phyloP scores from a whole-genome alignment of 2,329 filamentous ascomycete genomes.

The Cordyceps farinosa region DNA sequence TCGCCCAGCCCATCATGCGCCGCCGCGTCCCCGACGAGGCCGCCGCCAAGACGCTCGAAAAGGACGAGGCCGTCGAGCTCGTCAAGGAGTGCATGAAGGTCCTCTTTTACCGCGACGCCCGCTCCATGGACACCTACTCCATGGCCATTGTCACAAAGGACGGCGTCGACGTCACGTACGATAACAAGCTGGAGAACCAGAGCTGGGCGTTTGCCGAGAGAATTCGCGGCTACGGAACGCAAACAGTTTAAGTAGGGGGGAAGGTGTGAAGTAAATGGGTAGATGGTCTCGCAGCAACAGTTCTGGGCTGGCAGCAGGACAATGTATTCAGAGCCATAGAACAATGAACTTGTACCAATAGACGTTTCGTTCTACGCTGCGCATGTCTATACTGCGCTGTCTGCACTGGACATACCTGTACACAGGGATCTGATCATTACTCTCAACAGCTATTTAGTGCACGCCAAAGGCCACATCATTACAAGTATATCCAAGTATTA shows the following conservation, averaged over 20 bases:
- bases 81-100: conserved; percentile 98
- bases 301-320: not conserved
- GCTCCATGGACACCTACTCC: conserved; percentile 87
- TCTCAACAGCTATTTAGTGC: not conserved
- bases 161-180: conserved; percentile 78
- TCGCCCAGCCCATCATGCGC: conserved; percentile 89
- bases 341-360: conserved; percentile 16
- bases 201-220: conserved; percentile 97
- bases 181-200: conserved; percentile 87
- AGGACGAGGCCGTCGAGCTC: conserved; percentile 74
- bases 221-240: conserved; percentile 92
- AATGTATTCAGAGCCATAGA: conserved; percentile 5
- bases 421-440: not conserved
- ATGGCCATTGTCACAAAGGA: conserved; percentile 86
- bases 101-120: conserved; percentile 92
- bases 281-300: no score
- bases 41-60: conserved; percentile 64
- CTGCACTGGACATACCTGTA: no score
- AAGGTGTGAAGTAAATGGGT: no score
- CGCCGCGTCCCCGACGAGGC: conserved; percentile 80
- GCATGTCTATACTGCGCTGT: no score
- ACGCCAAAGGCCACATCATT: not conserved
- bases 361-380: not conserved
- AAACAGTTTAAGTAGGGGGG: conserved; percentile 52
- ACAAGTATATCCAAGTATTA: not conserved